phyloP scores from a whole-genome alignment of 129 eudicot genomes.

The Kitagawia praeruptora region DNA sequence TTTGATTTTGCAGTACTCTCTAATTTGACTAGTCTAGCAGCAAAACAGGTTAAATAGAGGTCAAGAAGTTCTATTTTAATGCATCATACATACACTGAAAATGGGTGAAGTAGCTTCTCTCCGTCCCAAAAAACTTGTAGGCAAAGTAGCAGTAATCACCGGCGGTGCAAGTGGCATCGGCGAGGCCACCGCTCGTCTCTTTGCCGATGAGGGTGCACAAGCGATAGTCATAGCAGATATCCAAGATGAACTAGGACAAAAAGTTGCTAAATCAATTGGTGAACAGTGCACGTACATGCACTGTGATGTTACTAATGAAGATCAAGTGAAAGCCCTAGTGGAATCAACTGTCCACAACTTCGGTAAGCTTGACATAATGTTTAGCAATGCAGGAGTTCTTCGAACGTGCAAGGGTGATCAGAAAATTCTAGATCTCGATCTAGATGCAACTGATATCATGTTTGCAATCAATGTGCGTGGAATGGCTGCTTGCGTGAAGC shows the following conservation, averaged over 20 bases:
- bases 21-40: not conserved
- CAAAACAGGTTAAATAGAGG: not conserved
- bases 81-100: not conserved
- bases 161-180: conserved; percentile 42
- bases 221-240: conserved; percentile 28
- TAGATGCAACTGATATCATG: not conserved
- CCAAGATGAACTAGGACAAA: conserved; percentile 21
- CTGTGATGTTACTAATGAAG: conserved; percentile 21
- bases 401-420: conserved; percentile 1
- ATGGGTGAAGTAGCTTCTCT: not conserved
- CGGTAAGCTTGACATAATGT: conserved; percentile 30
- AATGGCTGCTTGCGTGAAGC: conserved; percentile 27
- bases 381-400: conserved; percentile 22
- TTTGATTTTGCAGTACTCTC: too few species aligned
- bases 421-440: conserved; percentile 20
- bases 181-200: conserved; percentile 24
- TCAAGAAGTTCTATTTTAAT: not conserved
- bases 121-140: conserved; percentile 8
- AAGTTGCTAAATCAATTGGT: conserved; percentile 21
- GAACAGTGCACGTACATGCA: conserved; percentile 16
- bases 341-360: conserved; percentile 4
- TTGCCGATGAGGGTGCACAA: conserved; percentile 18
- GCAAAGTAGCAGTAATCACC: conserved; percentile 26
- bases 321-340: conserved; percentile 26
- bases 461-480: conserved; percentile 16